Conservation (phyloP, 352 stramenopile species). For the Phytophthora sojae region DNA sequence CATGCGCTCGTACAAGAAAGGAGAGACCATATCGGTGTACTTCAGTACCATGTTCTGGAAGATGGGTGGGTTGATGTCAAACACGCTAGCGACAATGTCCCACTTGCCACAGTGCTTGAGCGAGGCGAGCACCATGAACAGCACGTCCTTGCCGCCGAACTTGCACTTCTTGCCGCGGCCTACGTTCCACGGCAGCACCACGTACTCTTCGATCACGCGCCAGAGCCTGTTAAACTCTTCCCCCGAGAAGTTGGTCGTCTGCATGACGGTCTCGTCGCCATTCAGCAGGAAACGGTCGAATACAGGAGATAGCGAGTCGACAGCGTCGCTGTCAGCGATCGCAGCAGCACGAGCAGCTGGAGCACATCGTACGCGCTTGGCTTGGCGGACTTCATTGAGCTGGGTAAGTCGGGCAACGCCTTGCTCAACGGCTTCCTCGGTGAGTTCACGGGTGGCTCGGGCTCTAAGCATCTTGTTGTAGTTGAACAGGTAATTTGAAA, state of each 20-base stretch:
- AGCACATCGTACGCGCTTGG: slow-evolving; percentile 7
- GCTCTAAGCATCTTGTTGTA: slow-evolving; percentile 2
- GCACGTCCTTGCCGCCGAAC: slow-evolving; percentile 7
- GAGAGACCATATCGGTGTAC: slow-evolving; percentile 1
- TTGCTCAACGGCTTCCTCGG: slow-evolving; percentile 8
- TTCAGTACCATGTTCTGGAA: slow-evolving; percentile 9
- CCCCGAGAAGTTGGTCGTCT: slow-evolving; percentile 8
- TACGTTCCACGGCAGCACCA: slow-evolving; percentile 14
- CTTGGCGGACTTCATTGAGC: slow-evolving; percentile 3
- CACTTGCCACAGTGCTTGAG: slow-evolving; percentile 8
- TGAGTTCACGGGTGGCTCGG: slow-evolving; percentile 7
- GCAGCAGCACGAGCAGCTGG: slow-evolving; percentile 2
- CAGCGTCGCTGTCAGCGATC: not conserved
- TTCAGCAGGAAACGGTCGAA: slow-evolving; percentile 8
- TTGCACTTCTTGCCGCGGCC: slow-evolving; percentile 22
- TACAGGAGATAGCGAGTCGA: slow-evolving; percentile 8
- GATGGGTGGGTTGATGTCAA: slow-evolving; percentile 1
- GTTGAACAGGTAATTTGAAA: not conserved
- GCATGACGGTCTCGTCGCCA: slow-evolving; percentile 1
- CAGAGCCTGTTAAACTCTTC: slow-evolving; percentile 11
- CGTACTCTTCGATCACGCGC: slow-evolving; percentile 3
- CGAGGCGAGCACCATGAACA: slow-evolving; percentile 4
- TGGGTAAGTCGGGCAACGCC: slow-evolving; percentile 7
- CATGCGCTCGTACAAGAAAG: slow-evolving; percentile 8
- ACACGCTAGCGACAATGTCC: slow-evolving; percentile 12